Evolutionary conservation across 2,329 filamentous ascomycete species (phyloP), one percentile per base, ranked within the genome.

Genomic region (Arachnomyces sp.): DNA sequence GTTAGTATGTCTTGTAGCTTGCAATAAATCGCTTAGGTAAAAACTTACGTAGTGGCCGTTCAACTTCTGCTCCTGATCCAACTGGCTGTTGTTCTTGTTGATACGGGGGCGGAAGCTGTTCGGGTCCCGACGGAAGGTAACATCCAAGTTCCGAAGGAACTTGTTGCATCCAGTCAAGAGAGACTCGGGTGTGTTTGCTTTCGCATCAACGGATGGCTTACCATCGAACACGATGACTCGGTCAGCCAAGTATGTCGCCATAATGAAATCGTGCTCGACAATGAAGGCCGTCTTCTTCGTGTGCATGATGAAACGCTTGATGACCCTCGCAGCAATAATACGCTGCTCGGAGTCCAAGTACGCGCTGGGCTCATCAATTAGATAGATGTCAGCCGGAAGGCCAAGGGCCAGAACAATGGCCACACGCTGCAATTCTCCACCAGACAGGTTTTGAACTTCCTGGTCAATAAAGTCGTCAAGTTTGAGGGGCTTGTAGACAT

Each of bases 241-340:
- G 60, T 98, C 93, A 34, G 92, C 80, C 34, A 84, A 74, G 59
- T 84, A 84, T 32, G 80, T 84, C 31, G 80, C 79, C 89, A 96
- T 95, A 72, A 96, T 95, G 73, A 98, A 96, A 77, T 98, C 92
- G 84, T 98, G 92, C 80, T 98, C 92, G 63, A 98, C 90, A 53
- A 98, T 81, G 65, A 98, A 98, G 37, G 92, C 92, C 1, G 92
- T 98, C 80, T 96, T 96, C 81, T 96, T 96, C 56, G 88, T 82
- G 74, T 98, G 90, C 92, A 98, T 98, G 68, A 98, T 98, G 77
- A 94, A 98, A 52, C 92, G 84, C 77, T 98, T 98, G 73, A 98
- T 98, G 62, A 98, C 93, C 61, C 89, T 84, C 34, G 90, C 84
- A 46, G 89, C 90, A 55, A 98, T 82, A 60, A 98, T 95, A 84